Base-by-base conservation (phyloP, 2,329 filamentous ascomycete species). In the Colletotrichum echinochloae region DNA sequence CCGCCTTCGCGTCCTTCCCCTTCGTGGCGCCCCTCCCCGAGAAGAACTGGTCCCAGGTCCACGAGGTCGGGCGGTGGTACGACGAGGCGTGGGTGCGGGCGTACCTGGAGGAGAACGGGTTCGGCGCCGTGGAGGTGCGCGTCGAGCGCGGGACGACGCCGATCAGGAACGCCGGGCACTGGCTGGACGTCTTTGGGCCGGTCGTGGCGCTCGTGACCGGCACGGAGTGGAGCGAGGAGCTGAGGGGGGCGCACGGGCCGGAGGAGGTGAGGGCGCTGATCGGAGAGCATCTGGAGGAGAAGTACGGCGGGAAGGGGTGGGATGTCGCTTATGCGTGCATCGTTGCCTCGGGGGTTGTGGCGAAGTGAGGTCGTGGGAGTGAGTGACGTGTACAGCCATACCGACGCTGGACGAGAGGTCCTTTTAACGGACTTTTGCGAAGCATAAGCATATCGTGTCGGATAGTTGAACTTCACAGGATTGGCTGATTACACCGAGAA, bases 21-120 rank as follows among this genome's bases (percentile, higher is more conserved):
- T 64, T 64, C 37, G 23, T 46, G 0, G 49, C 61, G 23, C 18
- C 41, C 16, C 26, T 64, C 16, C 16, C 54, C 30, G 61, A 56
- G 11, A 64, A 35, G 44, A 35, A 61, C 3, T 8, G 46, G 44
- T 30, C 46, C 23, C 49, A 56, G 49, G 26, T 64, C 11, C 44
- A 49, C 30, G 33, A 39, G 3, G 23, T 61, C 16, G 59, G 59
- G 23, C 14, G 33, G 20, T 61, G 59, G 46, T 51, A 61, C 8
- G 59, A 61, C 7, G 59, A 61, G 23, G 20, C 39, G 39, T 61
- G 59, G 59, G 59, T 61, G 2, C 26, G 20, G 33, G 5, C n/a
- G 2, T 39, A 41, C 26, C n/a, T 51, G 5, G 20, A n/a, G 44
- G 30, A 30, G 33, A 52, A 26, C 9, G n/a, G 60, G 33, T 52